Base-by-base conservation (phyloP, 306 rosid genomes). In the Cucumis sativus region DNA sequence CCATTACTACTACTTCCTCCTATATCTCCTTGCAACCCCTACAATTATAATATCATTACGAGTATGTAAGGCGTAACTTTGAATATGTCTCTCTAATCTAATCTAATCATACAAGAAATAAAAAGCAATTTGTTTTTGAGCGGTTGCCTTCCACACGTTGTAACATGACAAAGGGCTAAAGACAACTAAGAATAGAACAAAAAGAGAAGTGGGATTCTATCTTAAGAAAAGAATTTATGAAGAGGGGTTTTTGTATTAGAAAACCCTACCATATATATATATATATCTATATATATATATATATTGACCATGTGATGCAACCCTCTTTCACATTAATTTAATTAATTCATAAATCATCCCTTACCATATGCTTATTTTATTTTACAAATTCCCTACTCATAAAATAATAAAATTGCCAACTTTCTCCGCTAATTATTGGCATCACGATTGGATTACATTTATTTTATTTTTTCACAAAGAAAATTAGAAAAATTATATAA, bases 111-210 rank as follows among this genome's bases (percentile, higher is more conserved):
- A 23, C 25, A 23, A 23, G 1, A 23, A 23, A 23, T 23, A 23
- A 23, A 23, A 23, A 23, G 25, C 25, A 23, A 13, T 52, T 63
- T 33, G 7, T 1, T 17, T 8, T 30, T 5, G 30, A 33, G 33
- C 18, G 20, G 20, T 23, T 41, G 58, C 57, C 75, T 45, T 70
- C n/a, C 75, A 70, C 75, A 70, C 75, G 58, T 45, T 70, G 21
- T 70, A 43, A 69, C 37, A 70, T 70, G 75, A 70, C 37, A 45
- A 25, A 70, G n/a, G 7, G 30, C 58, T 0, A 70, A 12, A 68
- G 75, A 47, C 75, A 70, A 45, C 75, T 21, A 71, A 49, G 43
- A 71, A 71, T 1, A 28, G 41, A 71, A 71, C 76, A 71, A 71
- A 49, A 49, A 8, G 14, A 71, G 60, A 71, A 49, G 59, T 71